Evolutionary conservation across 2,329 filamentous ascomycete genomes (phyloP).

Genomic region (Calonectria pseudoturangicola): DNA sequence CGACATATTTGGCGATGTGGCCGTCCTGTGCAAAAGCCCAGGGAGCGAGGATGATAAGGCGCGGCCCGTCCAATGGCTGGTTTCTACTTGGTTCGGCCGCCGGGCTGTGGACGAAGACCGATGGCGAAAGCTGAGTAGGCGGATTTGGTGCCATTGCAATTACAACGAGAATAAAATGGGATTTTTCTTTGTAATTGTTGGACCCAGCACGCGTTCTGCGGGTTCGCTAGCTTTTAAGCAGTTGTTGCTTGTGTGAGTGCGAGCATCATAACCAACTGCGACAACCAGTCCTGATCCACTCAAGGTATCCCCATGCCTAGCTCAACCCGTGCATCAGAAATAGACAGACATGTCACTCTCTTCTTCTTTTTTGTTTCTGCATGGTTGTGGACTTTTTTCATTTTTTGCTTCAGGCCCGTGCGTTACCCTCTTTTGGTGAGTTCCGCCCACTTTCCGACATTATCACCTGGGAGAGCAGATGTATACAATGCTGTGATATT

Average conservation of each 20-base stretch:
- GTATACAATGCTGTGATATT: not conserved
- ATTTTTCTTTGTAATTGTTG: not conserved
- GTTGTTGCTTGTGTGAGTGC: not conserved
- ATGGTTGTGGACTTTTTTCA: not conserved
- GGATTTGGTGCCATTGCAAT: not conserved
- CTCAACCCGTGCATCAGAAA: not conserved
- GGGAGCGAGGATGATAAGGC: conserved; percentile 17
- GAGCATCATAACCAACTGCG: not conserved
- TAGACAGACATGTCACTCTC: not conserved
- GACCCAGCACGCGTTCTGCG: not conserved
- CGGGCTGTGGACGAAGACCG: conserved; percentile 19
- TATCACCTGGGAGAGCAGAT: not conserved
- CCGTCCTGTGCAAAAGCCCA: conserved; percentile 28
- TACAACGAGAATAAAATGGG: not conserved
- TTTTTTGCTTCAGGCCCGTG: not conserved
- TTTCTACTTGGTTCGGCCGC: not conserved
- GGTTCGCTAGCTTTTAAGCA: not conserved
- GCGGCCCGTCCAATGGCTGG: not conserved
- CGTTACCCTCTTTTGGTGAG: not conserved
- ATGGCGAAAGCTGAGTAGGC: conserved; percentile 22
- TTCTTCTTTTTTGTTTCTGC: not conserved
- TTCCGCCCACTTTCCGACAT: too few relatives aligned
- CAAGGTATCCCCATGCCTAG: too few relatives aligned
- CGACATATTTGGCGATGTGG: conserved; percentile 31
- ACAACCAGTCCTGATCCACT: not conserved